A percentile compares a stretch with the other conserved stretches of the same genome.
These are phyloP conservation scores for Fistulinella cinereoalba DNA, from an alignment of 1,284 basidiomycete species.

Conservation along the genomic window DNA sequence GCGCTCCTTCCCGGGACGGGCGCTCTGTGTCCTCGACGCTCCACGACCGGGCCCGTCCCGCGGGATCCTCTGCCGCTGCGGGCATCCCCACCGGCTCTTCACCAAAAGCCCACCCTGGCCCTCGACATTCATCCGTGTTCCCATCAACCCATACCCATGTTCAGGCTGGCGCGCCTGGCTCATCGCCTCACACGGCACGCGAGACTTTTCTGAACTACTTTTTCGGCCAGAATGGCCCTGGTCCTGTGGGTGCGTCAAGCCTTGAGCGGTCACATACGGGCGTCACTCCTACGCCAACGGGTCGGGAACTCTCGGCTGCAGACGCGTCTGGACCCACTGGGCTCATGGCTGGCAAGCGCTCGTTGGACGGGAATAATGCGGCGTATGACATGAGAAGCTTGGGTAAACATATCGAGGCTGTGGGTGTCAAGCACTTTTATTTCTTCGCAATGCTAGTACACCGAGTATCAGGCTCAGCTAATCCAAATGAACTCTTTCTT, in stretches of 20 bases:
- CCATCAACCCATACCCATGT: conserved; percentile 26
- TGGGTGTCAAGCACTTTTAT: conserved; percentile 42
- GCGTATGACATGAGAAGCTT: conserved; percentile 99
- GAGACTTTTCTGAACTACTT: conserved; percentile 96
- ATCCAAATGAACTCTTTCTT: no score
- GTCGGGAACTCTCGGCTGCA: conserved; percentile 56
- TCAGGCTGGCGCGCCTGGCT: conserved; percentile 32
- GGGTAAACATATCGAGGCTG: conserved; percentile 92
- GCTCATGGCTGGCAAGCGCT: conserved; percentile 61
- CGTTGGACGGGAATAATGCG: conserved; percentile 75
- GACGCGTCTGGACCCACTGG: conserved; percentile 53
- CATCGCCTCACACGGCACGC: conserved; percentile 57
- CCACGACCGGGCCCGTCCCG: conserved; percentile 63
- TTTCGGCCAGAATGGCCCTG: conserved; percentile 82
- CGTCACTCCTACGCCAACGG: conserved; percentile 44
- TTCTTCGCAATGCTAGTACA: not conserved
- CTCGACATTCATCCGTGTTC: conserved; percentile 32
- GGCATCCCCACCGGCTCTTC: conserved; percentile 40
- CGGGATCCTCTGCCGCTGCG: conserved; percentile 29
- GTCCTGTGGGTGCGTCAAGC: conserved; percentile 54
- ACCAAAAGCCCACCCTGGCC: conserved; percentile 32
- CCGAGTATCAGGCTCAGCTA: no score
- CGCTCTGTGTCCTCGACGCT: conserved; percentile 80
- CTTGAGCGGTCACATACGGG: conserved; percentile 35
- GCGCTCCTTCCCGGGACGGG: conserved; percentile 52